Evolutionary conservation across 2,329 filamentous ascomycete species (phyloP).

Genomic region (Gremmenia infestans): DNA sequence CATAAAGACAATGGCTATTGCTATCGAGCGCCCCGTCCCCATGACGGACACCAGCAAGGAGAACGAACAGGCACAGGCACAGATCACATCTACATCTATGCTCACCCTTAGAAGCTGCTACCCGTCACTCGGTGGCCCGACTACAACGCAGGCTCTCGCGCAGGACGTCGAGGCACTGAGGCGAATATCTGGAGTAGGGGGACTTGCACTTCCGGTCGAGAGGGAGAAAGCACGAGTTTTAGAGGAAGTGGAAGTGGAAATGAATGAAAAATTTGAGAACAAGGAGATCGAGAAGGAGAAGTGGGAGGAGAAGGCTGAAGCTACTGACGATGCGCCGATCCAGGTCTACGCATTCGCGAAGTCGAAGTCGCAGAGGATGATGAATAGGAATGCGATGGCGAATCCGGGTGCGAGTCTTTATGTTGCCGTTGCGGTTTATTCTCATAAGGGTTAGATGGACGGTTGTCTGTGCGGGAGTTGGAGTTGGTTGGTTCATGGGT

Average conservation of each 20-base stretch:
- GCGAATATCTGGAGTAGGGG: background rate
- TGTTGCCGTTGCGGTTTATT: too few species aligned
- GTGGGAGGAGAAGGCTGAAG: too few species aligned
- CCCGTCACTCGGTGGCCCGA: too few species aligned
- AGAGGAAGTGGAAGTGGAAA: background rate
- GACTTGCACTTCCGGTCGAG: background rate
- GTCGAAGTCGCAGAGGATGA: background rate
- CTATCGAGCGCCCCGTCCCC: too few species aligned
- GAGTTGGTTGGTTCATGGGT: background rate
- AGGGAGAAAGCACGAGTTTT: background rate
- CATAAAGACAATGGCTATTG: too few species aligned
- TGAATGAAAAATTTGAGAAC: background rate
- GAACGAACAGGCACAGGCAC: too few species aligned
- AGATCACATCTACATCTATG: too few species aligned
- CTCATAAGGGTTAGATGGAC: background rate
- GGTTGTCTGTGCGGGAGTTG: background rate
- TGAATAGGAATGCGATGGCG: background rate
- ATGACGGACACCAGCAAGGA: too few species aligned
- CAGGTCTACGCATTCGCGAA: background rate
- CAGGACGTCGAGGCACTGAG: too few species aligned
- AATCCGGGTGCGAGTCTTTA: background rate
- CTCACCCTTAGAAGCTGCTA: too few species aligned
- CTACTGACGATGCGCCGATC: background rate
- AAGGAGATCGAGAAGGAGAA: too few species aligned
- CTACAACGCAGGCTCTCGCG: too few species aligned